Percentiles rank a stretch among this genome's conserved stretches.
phyloP scores from a whole-genome alignment of 371 early-diverging fungal species.

The Cokeromyces recurvatus region DNA sequence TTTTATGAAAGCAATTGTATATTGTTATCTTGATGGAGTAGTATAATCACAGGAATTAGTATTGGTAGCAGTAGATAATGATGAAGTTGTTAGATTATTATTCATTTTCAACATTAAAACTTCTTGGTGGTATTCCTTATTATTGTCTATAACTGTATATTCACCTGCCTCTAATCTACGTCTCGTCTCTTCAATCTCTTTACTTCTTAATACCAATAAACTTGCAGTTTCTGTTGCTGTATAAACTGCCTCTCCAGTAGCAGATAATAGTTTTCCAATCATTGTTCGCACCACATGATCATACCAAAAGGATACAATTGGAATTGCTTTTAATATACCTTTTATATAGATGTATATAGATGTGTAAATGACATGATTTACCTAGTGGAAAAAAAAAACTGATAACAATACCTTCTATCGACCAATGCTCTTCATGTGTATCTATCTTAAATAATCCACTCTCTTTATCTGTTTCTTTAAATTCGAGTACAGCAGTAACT shows the following conservation, averaged over 20 bases:
- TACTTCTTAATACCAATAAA: constrained; percentile 16
- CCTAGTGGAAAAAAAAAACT: too few relatives aligned
- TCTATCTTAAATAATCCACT: constrained; percentile 40
- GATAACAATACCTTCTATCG: constrained; percentile 38
- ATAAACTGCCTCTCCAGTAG: constrained; percentile 48
- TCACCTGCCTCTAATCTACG: constrained; percentile 9
- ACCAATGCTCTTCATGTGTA: constrained; percentile 52
- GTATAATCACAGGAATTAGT: too few relatives aligned
- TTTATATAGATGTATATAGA: background rate
- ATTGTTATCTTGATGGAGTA: too few relatives aligned
- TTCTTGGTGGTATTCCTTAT: too few relatives aligned
- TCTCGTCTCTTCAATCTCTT: constrained; percentile 26
- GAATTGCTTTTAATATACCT: constrained; percentile 53
- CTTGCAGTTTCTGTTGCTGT: constrained; percentile 40
- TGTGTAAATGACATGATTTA: background rate
- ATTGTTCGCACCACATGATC: constrained; percentile 51
- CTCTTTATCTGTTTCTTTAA: constrained; percentile 31
- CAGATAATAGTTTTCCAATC: constrained; percentile 44
- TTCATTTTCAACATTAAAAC: too few relatives aligned
- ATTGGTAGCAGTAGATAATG: too few relatives aligned
- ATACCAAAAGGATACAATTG: constrained; percentile 57
- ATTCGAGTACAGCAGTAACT: constrained; percentile 42
- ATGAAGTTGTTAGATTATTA: too few relatives aligned
- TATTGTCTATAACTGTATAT: too few relatives aligned
- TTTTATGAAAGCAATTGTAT: too few relatives aligned